Percentiles rank a stretch among this genome's conserved stretches.
phyloP scores from a whole-genome alignment of 805 yeast genomes.

The Yamadazyma nakazawae region DNA sequence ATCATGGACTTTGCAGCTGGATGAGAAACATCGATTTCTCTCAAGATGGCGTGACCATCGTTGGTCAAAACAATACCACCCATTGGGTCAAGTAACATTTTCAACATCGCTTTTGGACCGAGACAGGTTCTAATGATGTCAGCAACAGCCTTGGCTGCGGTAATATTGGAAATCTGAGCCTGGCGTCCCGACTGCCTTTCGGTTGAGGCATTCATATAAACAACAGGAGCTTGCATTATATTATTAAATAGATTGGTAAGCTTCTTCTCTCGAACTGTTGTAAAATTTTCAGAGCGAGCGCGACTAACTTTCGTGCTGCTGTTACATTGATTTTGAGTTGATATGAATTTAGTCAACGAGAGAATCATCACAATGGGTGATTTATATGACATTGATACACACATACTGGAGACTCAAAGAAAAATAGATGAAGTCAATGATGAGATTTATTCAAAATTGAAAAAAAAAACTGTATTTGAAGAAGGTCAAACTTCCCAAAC shows the following conservation, averaged over 20 bases:
- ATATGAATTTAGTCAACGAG: slow-evolving; percentile 30
- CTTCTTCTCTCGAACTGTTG: neutral
- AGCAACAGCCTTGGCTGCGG: slow-evolving; percentile 99
- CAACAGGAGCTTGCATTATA: slow-evolving; percentile 46
- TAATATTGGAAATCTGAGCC: slow-evolving; percentile 94
- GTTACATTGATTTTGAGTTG: slow-evolving; percentile 7
- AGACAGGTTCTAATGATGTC: slow-evolving; percentile 96
- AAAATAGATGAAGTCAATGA: slow-evolving; percentile 8
- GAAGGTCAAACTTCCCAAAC: slow-evolving; percentile 11
- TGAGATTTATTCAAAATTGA: slow-evolving; percentile 5
- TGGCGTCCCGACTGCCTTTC: slow-evolving; percentile 95
- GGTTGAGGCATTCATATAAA: slow-evolving; percentile 66
- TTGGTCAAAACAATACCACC: slow-evolving; percentile 95
- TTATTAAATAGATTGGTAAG: neutral
- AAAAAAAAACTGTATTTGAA: slow-evolving; percentile 7
- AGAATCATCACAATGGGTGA: slow-evolving; percentile 34
- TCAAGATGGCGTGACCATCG: slow-evolving; percentile 96
- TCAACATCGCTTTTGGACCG: slow-evolving; percentile 98
- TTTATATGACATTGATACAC: slow-evolving; percentile 25
- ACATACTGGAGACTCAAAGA: slow-evolving; percentile 23
- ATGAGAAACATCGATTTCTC: slow-evolving; percentile 96
- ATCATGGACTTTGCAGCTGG: slow-evolving; percentile 99
- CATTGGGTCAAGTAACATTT: slow-evolving; percentile 96
- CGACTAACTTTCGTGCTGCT: neutral
- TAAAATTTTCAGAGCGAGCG: neutral